Percentiles rank a stretch among this genome's conserved stretches.
phyloP scores from a whole-genome alignment of 257 asterid species.

The Echites panduratus region DNA sequence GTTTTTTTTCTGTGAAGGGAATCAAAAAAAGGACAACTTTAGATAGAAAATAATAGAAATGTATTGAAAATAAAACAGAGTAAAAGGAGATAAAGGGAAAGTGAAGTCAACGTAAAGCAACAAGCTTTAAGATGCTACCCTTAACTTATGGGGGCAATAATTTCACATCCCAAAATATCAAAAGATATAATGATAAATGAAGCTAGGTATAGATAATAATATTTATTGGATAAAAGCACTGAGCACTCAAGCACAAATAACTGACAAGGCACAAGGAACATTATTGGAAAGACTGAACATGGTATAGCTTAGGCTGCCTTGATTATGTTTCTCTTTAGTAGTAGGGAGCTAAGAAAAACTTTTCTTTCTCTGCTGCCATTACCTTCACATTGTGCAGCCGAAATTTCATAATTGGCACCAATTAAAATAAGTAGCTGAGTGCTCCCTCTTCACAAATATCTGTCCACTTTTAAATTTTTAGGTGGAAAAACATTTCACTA shows the following conservation, averaged over 20 bases:
- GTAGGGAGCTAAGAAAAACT: not conserved
- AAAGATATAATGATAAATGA: not conserved
- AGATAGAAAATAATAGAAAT: conserved; percentile 16
- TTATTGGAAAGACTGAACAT: not conserved
- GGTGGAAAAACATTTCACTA: no score
- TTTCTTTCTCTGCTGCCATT: not conserved
- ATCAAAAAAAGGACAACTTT: not conserved
- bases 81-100: not conserved
- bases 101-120: not conserved
- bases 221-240: not conserved
- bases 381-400: not conserved
- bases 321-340: not conserved
- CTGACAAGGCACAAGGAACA: not conserved
- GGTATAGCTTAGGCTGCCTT: not conserved
- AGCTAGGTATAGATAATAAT: not conserved
- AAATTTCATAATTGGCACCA: not conserved
- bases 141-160: not conserved
- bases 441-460: no score
- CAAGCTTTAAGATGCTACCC: not conserved
- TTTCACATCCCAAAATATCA: not conserved
- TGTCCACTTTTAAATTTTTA: no score
- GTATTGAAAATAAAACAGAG: not conserved
- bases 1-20: conserved; percentile 68
- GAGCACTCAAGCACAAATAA: not conserved
- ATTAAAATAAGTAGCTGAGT: not conserved